Percentiles rank a stretch among this genome's conserved stretches.
Evolutionary conservation across 2,329 filamentous ascomycete species (phyloP).

Genomic region (Elsinoe ampelina): DNA sequence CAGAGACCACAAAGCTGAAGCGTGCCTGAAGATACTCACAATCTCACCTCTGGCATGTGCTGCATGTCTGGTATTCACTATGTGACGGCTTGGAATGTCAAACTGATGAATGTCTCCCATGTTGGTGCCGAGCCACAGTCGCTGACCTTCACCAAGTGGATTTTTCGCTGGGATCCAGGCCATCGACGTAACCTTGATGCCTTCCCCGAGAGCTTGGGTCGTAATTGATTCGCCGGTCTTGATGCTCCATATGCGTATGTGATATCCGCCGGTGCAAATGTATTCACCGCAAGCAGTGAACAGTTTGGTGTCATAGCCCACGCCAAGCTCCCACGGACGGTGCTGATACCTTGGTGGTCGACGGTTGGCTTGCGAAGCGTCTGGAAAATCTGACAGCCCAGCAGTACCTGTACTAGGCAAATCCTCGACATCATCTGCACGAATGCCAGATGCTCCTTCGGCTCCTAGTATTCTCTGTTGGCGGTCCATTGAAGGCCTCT

Average conservation of each 20-base stretch:
- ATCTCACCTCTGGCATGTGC: constrained; percentile 74
- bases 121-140: constrained; percentile 84
- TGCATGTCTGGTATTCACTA: constrained; percentile 58
- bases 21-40: constrained; percentile 74
- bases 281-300: constrained; percentile 83
- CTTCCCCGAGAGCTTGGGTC: constrained; percentile 76
- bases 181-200: constrained; percentile 69
- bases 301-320: constrained; percentile 76
- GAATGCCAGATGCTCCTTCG: neutral
- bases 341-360: constrained; percentile 66
- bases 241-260: constrained; percentile 83
- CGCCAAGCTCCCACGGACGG: constrained; percentile 65
- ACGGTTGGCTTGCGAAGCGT: constrained; percentile 74
- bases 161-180: constrained; percentile 75
- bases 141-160: constrained; percentile 69
- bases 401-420: constrained; percentile 12
- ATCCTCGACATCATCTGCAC: constrained; percentile 16
- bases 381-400: constrained; percentile 56
- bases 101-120: constrained; percentile 82
- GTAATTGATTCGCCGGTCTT: constrained; percentile 71
- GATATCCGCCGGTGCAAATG: constrained; percentile 75
- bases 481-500: constrained; percentile 6
- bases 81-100: constrained; percentile 64
- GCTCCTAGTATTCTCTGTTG: neutral
- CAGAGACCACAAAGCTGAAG: constrained; percentile 85